Evolutionary conservation across 2,329 filamentous ascomycete species (phyloP), one percentile per base, ranked within the genome.

Genomic region (Trematosphaeria pertusa): DNA sequence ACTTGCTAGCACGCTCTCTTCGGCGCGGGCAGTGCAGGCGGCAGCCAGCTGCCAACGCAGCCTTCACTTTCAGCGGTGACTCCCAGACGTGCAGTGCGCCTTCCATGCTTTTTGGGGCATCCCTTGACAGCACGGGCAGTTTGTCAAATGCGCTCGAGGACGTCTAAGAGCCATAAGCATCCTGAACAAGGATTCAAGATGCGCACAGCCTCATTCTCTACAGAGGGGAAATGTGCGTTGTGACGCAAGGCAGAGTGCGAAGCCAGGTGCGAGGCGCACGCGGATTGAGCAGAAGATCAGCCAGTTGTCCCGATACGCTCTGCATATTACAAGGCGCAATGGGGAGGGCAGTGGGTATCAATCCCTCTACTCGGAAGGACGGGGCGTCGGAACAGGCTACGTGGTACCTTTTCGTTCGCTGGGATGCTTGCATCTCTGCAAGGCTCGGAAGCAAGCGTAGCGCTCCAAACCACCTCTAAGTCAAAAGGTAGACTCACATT

Each of bases 351-450:
- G 26, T 20, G 10, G 17, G 21, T 3, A 38, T 22, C 20, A 35
- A 38, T 17, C 10, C 21, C 30, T 5, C 20, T 18, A 8, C 5
- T n/a, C 6, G 15, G 15, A 28, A 17, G 20, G 26, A 14, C 40
- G 28, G 7, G 40, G 31, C 19, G 21, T 32, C 28, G 40, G 8
- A 14, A 5, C 11, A 7, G 2, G 31, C 40, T 43, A 43, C 40
- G 40, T 43, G 40, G 31, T 35, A 32, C 31, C 11, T 21, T 15
- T 7, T 21, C 14, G 40, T 43, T 43, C 20, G 40, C 17, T 24
- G 7, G 18, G 17, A 4, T 7, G 12, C 18, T 9, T 5, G 28
- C 28, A 32, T 40, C 6, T 32, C 15, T 30, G 14, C 37, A 22
- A 19, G 34, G 15, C 33, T 36, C n/a, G n/a, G 11, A 28, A 8